Percentiles rank a stretch among this genome's conserved stretches.
Evolutionary conservation across 148 eudicot genomes (phyloP).

Genomic region (Cornus controversa): DNA sequence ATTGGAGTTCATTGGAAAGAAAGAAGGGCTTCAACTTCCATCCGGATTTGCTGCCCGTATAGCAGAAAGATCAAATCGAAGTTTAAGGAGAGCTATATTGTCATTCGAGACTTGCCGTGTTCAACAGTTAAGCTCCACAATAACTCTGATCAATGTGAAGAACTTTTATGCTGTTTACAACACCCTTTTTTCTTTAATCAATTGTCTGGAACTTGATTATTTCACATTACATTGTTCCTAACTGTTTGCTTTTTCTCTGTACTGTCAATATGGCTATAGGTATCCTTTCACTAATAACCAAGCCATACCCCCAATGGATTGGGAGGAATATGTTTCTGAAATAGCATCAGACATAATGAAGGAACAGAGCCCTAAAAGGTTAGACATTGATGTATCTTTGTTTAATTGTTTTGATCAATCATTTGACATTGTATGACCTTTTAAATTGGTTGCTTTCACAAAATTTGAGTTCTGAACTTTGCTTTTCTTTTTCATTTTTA

Average conservation of each 20-base stretch:
- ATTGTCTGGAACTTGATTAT: not conserved
- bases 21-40: constrained; percentile 80
- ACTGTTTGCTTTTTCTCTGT: not conserved
- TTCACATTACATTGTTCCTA: not conserved
- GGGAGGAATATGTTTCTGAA: constrained; percentile 89
- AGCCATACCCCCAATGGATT: constrained; percentile 85
- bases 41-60: constrained; percentile 76
- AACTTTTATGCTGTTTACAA: not conserved
- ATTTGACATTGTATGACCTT: not conserved
- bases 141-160: not conserved
- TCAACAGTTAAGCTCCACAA: constrained; percentile 67
- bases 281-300: constrained; percentile 84
- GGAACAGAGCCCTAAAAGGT: constrained; percentile 99
- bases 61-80: constrained; percentile 80
- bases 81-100: constrained; percentile 86
- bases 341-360: constrained; percentile 90
- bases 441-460: not conserved
- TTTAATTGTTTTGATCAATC: not conserved
- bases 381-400: not conserved
- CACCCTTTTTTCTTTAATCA: not conserved
- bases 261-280: constrained; percentile 37
- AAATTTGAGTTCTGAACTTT: not conserved
- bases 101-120: constrained; percentile 87
- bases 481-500: not conserved
- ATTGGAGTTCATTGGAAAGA: constrained; percentile 82